Base-by-base conservation (phyloP, 495 filamentous ascomycete genomes). In the Aspergillus baeticus region DNA sequence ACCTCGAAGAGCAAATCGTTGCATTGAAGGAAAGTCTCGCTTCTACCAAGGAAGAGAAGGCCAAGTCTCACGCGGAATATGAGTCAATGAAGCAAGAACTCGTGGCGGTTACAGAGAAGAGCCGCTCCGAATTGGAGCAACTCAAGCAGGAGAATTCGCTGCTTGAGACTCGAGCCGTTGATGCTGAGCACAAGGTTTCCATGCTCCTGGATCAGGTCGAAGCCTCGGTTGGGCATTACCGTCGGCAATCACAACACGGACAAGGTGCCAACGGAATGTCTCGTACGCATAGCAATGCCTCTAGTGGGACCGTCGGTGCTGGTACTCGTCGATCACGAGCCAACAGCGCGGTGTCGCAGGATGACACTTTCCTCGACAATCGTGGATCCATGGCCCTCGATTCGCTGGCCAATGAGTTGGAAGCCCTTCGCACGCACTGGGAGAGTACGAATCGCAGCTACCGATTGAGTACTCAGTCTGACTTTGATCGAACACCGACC, bases 381-480 rank as follows among this genome's bases (percentile, higher is more conserved):
- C 84, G 92, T 53, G 91, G 91, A 60, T 91, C 87, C 26, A 82
- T 91, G 63, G 94, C 94, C 15, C 79, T 99, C 8, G 94, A 98
- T 67, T 91, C 86, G 39, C 81, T 99, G 3, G 93, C 95, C 18
- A 87, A 84, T 49, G 94, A 99, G 71, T 83, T 99, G 5, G 94
- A 98, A 54, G 82, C 87, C 15, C 79, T 98, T 36, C 86, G 93
- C 31, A 86, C 76, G 31, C 94, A 96, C 57, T 98, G 95, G 93
- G 92, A 98, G 71, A 87, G 87, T 42, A 96, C 91, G 37, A 96
- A 92, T 72, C 92, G 92, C 71, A 93, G 88, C 59, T 96, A 97
- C 67, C 86, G 93, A 14, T 76, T 96, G 41, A 93, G 89, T 68
- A 92, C 85, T 45, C 72, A 77, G 58, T 93, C 96, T 63, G 93